These are phyloP conservation scores for Fraxinus pennsylvanica DNA, from an alignment of 257 asterid species.

Conservation along the genomic window DNA sequence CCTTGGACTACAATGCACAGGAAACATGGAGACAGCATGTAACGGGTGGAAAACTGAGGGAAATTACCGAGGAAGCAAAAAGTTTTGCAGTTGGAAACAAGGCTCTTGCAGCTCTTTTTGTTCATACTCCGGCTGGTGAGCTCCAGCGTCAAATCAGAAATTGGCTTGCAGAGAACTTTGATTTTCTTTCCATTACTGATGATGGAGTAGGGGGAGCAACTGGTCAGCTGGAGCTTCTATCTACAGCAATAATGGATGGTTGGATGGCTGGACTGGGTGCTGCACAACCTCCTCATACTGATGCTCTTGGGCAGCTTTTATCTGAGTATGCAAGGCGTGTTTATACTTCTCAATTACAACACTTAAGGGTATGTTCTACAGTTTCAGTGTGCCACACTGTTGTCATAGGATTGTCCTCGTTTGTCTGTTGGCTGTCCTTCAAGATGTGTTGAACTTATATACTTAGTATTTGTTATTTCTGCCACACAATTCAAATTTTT, in stretches of 20 bases:
- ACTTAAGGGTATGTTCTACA: constrained; percentile 65
- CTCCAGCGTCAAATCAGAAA: constrained; percentile 96
- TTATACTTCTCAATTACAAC: constrained; percentile 88
- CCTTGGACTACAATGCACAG: constrained; percentile 44
- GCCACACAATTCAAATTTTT: background rate
- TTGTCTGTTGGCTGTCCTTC: background rate
- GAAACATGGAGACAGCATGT: constrained; percentile 93
- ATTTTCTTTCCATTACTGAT: constrained; percentile 83
- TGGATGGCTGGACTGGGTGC: constrained; percentile 99
- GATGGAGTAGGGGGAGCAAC: constrained; percentile 82
- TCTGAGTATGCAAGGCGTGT: constrained; percentile 90
- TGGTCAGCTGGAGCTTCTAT: constrained; percentile 96
- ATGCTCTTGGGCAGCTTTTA: constrained; percentile 97
- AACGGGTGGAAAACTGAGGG: constrained; percentile 96
- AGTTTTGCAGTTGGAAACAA: constrained; percentile 77
- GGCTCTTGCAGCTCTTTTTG: constrained; percentile 91
- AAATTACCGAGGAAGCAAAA: constrained; percentile 97
- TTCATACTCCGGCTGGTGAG: constrained; percentile 99
- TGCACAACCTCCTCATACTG: constrained; percentile 85
- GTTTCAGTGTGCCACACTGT: constrained; percentile 10
- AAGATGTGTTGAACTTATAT: background rate
- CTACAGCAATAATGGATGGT: constrained; percentile 99
- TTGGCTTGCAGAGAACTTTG: constrained; percentile 97
- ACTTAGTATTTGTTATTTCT: background rate
- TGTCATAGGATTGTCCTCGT: background rate